Evolutionary conservation across 2,329 filamentous ascomycete genomes (phyloP).

Genomic region (Daldinia sp.): DNA sequence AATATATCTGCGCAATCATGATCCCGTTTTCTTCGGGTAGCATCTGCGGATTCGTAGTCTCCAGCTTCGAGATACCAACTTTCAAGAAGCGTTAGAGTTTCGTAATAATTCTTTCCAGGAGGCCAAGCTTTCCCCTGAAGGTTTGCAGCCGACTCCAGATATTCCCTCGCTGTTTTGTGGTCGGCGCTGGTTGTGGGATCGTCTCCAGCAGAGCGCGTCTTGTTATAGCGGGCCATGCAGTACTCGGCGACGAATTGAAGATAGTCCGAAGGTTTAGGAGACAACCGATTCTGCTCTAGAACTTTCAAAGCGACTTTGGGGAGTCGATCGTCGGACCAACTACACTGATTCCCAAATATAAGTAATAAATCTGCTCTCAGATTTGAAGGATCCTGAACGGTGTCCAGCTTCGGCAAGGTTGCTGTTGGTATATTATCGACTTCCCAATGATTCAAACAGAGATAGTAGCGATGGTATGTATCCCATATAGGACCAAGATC

Average conservation of each 20-base stretch:
- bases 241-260: slow-evolving; percentile 47
- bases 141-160: slow-evolving; percentile 43
- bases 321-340: slow-evolving; percentile 45
- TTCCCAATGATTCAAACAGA: slow-evolving; percentile 46
- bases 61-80: slow-evolving; percentile 46
- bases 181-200: slow-evolving; percentile 33
- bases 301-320: slow-evolving; percentile 43
- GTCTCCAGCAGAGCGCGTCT: slow-evolving; percentile 33
- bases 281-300: slow-evolving; percentile 39
- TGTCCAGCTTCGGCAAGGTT: slow-evolving; percentile 42
- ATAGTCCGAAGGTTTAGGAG: slow-evolving; percentile 41
- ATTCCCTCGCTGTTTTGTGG: slow-evolving; percentile 45
- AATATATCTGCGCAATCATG: slow-evolving; percentile 43
- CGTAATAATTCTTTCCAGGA: slow-evolving; percentile 48
- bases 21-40: slow-evolving; percentile 40
- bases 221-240: slow-evolving; percentile 42
- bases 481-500: slow-evolving; percentile 45
- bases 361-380: slow-evolving; percentile 47
- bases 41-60: slow-evolving; percentile 42
- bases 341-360: slow-evolving; percentile 46
- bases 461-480: slow-evolving; percentile 48
- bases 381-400: slow-evolving; percentile 40
- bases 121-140: slow-evolving; percentile 46
- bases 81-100: slow-evolving; percentile 46
- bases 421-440: slow-evolving; percentile 45